phyloP scores from a whole-genome alignment of 768 basidiomycete species.

The Agrocybe praecox region DNA sequence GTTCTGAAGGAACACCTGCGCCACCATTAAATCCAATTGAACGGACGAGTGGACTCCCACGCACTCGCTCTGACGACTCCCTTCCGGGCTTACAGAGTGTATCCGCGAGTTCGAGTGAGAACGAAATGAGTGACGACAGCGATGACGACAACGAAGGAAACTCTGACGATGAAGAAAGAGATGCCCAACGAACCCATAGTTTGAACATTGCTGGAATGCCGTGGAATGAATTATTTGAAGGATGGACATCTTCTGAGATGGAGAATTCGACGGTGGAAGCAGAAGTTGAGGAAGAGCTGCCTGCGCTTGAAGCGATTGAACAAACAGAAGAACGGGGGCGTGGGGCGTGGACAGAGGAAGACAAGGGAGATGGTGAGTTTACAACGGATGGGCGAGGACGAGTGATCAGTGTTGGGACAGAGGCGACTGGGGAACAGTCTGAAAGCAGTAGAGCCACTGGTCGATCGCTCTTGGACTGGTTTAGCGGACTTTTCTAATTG shows the following conservation, averaged over 20 bases:
- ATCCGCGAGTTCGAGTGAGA: slow-evolving; percentile 27
- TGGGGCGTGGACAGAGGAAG: slow-evolving; percentile 7
- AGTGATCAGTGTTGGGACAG: background rate
- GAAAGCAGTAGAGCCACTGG: slow-evolving; percentile 3
- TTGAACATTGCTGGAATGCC: background rate
- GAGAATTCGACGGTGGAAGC: background rate
- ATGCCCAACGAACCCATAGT: background rate
- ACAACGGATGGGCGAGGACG: background rate
- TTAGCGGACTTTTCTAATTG: slow-evolving; percentile 14
- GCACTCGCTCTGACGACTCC: slow-evolving; percentile 10
- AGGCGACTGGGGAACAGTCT: background rate
- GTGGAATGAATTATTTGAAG: background rate
- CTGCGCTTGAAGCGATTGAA: background rate
- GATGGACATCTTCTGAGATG: background rate
- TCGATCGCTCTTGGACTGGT: slow-evolving; percentile 11
- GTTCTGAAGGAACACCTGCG: background rate
- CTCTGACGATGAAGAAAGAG: slow-evolving; percentile 9
- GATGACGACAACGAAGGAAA: slow-evolving; percentile 12
- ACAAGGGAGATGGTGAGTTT: slow-evolving; percentile 7
- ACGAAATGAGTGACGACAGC: slow-evolving; percentile 9
- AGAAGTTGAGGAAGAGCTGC: no score
- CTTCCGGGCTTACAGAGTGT: slow-evolving; percentile 41
- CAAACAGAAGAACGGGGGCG: slow-evolving; percentile 61
- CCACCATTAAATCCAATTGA: background rate
- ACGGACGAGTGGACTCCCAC: background rate